Conservation (phyloP, 805 yeast genomes). For the Wickerhamomyces sydowiorum region DNA sequence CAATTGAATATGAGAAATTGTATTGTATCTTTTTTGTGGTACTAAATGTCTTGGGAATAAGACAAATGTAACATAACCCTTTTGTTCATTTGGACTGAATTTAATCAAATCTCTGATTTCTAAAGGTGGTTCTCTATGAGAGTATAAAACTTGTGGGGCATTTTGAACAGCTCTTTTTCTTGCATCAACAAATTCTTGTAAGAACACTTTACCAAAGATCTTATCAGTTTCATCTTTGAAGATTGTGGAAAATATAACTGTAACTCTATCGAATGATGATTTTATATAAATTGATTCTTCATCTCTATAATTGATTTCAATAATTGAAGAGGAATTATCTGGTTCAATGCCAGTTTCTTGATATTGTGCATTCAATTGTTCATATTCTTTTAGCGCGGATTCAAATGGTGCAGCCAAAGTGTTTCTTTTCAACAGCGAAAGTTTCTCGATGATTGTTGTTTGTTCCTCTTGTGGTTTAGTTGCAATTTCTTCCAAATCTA, state of each 20-base stretch:
- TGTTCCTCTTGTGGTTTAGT: conserved; percentile 41
- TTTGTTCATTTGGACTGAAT: conserved; percentile 34
- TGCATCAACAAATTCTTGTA: conserved; percentile 94
- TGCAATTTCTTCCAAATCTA: conserved; percentile 48
- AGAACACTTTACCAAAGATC: conserved; percentile 79
- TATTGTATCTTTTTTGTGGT: conserved; percentile 68
- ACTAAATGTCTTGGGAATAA: conserved; percentile 76
- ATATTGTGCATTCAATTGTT: conserved; percentile 38
- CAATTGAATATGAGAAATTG: conserved; percentile 85
- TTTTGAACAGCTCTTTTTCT: conserved; percentile 93
- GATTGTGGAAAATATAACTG: conserved; percentile 90
- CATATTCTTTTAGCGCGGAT: conserved; percentile 76
- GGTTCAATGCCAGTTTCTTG: conserved; percentile 25
- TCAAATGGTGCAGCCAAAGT: conserved; percentile 92
- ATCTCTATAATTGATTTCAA: conserved; percentile 74
- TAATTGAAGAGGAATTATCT: conserved; percentile 16
- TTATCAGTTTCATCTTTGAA: conserved; percentile 97
- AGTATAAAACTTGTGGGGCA: conserved; percentile 95
- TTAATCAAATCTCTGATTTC: conserved; percentile 54
- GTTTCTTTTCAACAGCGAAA: conserved; percentile 77
- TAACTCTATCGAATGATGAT: conserved; percentile 93
- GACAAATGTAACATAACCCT: conserved; percentile 62
- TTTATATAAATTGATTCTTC: conserved; percentile 86
- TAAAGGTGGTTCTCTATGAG: conserved; percentile 88
- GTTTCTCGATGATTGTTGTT: conserved; percentile 48